Base-by-base conservation (phyloP, 768 basidiomycete species). In the Mycena metata region DNA sequence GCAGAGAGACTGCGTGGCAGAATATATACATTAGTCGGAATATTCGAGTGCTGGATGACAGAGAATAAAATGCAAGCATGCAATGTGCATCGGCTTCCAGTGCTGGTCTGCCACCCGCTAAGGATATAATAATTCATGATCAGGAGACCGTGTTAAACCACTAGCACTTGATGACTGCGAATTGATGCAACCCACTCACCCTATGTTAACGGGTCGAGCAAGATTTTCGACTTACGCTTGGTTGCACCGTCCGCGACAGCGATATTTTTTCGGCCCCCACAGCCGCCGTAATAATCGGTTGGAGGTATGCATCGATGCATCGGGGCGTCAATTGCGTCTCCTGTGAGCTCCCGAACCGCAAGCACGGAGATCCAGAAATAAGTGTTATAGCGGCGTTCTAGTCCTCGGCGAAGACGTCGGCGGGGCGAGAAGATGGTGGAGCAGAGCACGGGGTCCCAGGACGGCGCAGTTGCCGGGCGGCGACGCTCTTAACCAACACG, bases 231-330 rank as follows among this genome's bases (percentile, higher is more conserved):
- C 49, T 81, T 82, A 24, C 76, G 79, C 46, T 85, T 84, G 39
- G 76, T 81, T 26, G 73, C 74, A 19, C 75, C 66, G 21, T 35
- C 78, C 23, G 58, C 75, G 16, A 76, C 75, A 21, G 71, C 72
- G 10, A 67, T 71, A 26, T 46, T 69, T 21, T 35, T n/a, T 30
- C 19, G 17, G 9, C 52, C 58, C 24, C 58, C 24, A 50, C 74
- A 6, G 88, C 67, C 8, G 85, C 86, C 35, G 84, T 80, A 39
- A 78, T 72, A 61, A 91, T 85, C 2, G 87, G 87, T 49, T 87
- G 81, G 43, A 90, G 80, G 72, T 87, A 89, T 19, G 75, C 80
- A 45, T 86, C 80, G 6, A 91, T 82, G 75, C 82, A 87, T 85
- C 47, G 82, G 81, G 59, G 79, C 77, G 52, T 76, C 77, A 17